Percentiles rank a stretch among this genome's conserved stretches.
Evolutionary conservation across 2,329 filamentous ascomycete genomes (phyloP).

Genomic region (Coniochaeta sp.): DNA sequence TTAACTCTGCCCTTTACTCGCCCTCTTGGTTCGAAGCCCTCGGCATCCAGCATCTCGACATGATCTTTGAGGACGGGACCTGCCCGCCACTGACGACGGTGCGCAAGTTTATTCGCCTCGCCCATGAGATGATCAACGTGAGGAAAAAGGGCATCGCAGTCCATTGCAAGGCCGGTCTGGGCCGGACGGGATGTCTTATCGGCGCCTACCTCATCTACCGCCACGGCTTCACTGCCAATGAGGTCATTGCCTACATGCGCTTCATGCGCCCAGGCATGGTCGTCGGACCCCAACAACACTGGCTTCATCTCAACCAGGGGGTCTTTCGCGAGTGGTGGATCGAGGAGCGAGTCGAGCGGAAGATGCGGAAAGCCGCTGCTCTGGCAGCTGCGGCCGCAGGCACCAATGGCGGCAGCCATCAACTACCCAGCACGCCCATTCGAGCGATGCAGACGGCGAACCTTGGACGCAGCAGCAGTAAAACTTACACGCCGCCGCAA

Average conservation of each 20-base stretch:
- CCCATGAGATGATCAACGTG: slow-evolving; percentile 87
- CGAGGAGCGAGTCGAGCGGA: slow-evolving; percentile 73
- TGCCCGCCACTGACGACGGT: slow-evolving; percentile 87
- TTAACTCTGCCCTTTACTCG: slow-evolving; percentile 94
- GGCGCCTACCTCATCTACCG: slow-evolving; percentile 97
- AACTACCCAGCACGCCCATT: slow-evolving; percentile 49
- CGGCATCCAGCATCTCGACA: slow-evolving; percentile 92
- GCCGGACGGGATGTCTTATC: slow-evolving; percentile 91
- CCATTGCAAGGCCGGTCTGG: slow-evolving; percentile 96
- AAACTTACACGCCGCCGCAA: slow-evolving; percentile 79
- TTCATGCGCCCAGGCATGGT: slow-evolving; percentile 99
- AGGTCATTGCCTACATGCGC: slow-evolving; percentile 95
- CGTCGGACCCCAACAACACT: slow-evolving; percentile 96
- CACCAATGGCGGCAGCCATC: slow-evolving; percentile 15
- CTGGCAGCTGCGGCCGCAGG: slow-evolving; percentile 30
- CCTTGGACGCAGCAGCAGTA: slow-evolving; percentile 51
- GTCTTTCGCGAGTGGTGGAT: slow-evolving; percentile 99
- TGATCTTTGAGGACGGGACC: slow-evolving; percentile 99
- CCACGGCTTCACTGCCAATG: slow-evolving; percentile 94
- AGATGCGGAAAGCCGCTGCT: slow-evolving; percentile 52
- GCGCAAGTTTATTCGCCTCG: slow-evolving; percentile 87
- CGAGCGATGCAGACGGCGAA: slow-evolving; percentile 53
- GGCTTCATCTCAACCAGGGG: slow-evolving; percentile 94
- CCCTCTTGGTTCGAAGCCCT: slow-evolving; percentile 95
- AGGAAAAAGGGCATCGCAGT: slow-evolving; percentile 92